Percentiles rank a stretch among this genome's conserved stretches.
phyloP scores from a whole-genome alignment of 805 yeast species.

The Suhomyces pyralidae region DNA sequence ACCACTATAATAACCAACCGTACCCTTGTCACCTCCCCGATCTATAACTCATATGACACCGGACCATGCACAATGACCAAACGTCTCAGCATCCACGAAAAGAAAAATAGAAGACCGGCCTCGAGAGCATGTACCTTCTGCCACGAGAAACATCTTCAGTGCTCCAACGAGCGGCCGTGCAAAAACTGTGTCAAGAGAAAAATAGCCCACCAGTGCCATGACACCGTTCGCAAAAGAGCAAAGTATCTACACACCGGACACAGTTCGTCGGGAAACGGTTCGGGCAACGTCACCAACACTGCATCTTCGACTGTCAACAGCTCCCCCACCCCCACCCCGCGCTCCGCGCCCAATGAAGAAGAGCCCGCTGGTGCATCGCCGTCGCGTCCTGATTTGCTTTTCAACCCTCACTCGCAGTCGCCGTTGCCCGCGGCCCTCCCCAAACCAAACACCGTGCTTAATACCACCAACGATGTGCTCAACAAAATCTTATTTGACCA shows the following conservation, averaged over 20 bases:
- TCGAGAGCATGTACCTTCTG: conserved; percentile 71
- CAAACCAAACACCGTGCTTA: conserved; percentile 16
- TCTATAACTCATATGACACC: background rate
- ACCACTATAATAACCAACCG: background rate
- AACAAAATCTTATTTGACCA: conserved; percentile 17
- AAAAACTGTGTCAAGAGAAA: conserved; percentile 65
- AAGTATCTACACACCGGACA: conserved; percentile 25
- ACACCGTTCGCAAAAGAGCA: conserved; percentile 54
- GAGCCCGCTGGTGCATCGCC: conserved; percentile 1
- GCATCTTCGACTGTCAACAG: conserved; percentile 1
- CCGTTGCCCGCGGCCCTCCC: background rate
- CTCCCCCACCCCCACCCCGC: conserved; percentile 1
- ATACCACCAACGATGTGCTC: conserved; percentile 15
- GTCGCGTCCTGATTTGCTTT: background rate
- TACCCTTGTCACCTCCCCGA: too few relatives aligned
- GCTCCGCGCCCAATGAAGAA: background rate
- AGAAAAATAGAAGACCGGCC: conserved; percentile 56
- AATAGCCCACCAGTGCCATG: conserved; percentile 52
- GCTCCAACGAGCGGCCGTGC: conserved; percentile 69
- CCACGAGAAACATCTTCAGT: conserved; percentile 70
- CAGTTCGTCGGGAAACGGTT: background rate
- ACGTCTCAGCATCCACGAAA: conserved; percentile 52
- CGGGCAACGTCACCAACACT: background rate
- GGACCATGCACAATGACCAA: conserved; percentile 51
- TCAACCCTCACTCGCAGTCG: background rate